These are phyloP conservation scores for Gnetum montanum DNA, from an alignment of 75 land plant genomes.

Conservation along the genomic window DNA sequence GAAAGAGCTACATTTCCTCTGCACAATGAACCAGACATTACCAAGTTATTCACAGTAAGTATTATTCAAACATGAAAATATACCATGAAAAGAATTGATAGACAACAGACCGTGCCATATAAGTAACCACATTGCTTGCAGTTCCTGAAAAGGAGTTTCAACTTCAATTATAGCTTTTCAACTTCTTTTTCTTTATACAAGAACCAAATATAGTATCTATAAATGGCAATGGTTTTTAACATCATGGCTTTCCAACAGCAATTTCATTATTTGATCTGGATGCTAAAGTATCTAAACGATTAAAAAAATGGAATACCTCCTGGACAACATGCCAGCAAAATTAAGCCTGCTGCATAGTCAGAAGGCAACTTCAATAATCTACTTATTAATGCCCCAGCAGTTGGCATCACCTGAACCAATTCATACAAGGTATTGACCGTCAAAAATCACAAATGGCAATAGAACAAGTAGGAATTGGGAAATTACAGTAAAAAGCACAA, in stretches of 20 bases:
- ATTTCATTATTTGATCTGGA: too few relatives aligned
- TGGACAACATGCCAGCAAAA: constrained; percentile 84
- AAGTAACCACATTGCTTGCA: constrained; percentile 82
- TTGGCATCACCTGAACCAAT: constrained; percentile 68
- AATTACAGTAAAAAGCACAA: too few relatives aligned
- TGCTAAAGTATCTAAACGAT: neutral
- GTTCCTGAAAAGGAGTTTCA: constrained; percentile 45
- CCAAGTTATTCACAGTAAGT: neutral
- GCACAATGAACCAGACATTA: constrained; percentile 21
- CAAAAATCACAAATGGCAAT: too few relatives aligned
- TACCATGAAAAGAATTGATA: neutral
- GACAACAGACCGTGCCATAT: constrained; percentile 58
- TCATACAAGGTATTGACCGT: too few relatives aligned
- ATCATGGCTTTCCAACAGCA: too few relatives aligned
- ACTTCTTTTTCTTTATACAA: too few relatives aligned
- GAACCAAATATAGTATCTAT: too few relatives aligned
- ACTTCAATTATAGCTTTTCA: constrained; percentile 1
- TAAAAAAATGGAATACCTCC: constrained; percentile 47
- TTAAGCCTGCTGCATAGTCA: constrained; percentile 85
- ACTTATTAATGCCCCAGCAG: constrained; percentile 60
- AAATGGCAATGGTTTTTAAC: too few relatives aligned
- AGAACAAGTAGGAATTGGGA: too few relatives aligned
- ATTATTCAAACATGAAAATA: neutral
- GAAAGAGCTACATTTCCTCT: constrained; percentile 82
- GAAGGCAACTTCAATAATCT: constrained; percentile 60